Evolutionary conservation across 176 grass and related monocot species (phyloP).

Genomic region (Lolium multiflorum): DNA sequence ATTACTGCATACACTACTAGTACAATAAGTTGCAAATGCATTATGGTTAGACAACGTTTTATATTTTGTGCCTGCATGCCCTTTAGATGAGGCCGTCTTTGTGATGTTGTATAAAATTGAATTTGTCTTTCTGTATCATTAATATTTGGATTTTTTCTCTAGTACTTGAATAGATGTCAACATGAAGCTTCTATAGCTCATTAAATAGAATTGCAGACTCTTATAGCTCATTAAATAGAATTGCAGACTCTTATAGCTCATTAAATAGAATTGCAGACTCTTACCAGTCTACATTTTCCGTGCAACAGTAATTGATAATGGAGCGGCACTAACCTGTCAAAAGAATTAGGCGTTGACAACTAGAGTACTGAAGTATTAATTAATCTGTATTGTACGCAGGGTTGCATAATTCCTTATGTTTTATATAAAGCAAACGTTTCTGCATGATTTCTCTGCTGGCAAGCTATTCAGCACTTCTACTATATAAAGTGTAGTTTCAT

Average conservation of each 20-base stretch:
- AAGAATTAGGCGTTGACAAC: not conserved
- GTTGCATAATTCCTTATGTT: not conserved
- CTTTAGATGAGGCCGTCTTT: slow-evolving; percentile 3
- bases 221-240: not conserved
- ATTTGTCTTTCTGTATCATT: slow-evolving; percentile 21
- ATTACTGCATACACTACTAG: not conserved
- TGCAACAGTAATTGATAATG: not conserved
- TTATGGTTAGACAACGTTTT: not conserved
- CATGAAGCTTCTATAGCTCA: not conserved
- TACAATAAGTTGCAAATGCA: not conserved
- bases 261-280: not conserved
- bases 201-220: not conserved
- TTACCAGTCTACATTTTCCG: not conserved
- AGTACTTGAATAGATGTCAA: not conserved
- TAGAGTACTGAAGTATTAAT: not conserved
- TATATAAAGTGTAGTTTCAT: slow-evolving; percentile 3
- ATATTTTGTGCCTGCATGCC: not conserved
- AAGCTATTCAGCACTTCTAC: not conserved
- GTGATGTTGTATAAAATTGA: not conserved
- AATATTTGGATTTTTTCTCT: not conserved
- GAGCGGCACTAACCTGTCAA: not conserved
- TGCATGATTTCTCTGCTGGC: not conserved
- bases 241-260: not conserved
- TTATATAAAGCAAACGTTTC: not conserved
- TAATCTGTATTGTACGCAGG: not conserved